Conservation (phyloP, 345 rosid genomes). For the Bruguiera parviflora region DNA sequence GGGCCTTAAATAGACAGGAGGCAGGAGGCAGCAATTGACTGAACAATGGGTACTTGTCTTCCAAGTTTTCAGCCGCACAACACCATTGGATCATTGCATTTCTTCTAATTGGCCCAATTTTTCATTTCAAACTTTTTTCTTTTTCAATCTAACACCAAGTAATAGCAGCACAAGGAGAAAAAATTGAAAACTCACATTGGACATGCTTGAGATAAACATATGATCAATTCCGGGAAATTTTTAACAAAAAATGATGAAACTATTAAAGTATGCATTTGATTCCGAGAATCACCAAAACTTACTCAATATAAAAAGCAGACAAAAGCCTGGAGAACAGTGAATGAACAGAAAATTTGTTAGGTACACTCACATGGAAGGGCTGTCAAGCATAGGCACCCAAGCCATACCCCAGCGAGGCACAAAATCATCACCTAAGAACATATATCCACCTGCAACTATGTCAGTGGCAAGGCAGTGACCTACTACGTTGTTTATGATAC, state of each 20-base stretch:
- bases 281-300: neutral
- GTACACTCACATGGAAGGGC: constrained; percentile 53
- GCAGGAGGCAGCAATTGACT: neutral
- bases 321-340: constrained; percentile 3
- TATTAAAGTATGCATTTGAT: neutral
- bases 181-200: neutral
- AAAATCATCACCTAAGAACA: constrained; percentile 85
- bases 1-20: neutral
- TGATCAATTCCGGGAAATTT: no score
- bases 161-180: neutral
- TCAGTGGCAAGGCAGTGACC: constrained; percentile 83
- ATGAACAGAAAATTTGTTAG: constrained; percentile 13
- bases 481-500: constrained; percentile 71
- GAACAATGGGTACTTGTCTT: neutral
- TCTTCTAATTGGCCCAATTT: neutral
- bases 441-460: constrained; percentile 61
- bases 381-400: constrained; percentile 77
- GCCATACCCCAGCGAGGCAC: constrained; percentile 67
- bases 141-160: neutral
- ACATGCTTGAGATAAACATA: neutral
- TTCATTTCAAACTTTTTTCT: no score
- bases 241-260: neutral
- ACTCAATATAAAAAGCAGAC: neutral
- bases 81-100: neutral
- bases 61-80: neutral